phyloP scores from a whole-genome alignment of 345 rosid species.

The Gossypium turneri region DNA sequence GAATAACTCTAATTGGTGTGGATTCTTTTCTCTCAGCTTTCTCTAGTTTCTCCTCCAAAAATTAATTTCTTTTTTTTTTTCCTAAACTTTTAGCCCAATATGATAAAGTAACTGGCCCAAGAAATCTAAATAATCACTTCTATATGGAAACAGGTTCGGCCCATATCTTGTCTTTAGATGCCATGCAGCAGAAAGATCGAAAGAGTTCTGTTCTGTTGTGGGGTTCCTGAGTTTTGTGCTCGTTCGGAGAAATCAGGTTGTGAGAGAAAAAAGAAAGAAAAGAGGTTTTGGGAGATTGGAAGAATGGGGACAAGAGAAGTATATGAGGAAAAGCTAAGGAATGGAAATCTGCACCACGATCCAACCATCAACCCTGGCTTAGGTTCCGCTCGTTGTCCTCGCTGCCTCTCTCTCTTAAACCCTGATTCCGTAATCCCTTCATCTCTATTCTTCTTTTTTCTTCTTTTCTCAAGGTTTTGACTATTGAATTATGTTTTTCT shows the following conservation, averaged over 20 bases:
- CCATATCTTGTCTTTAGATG: not conserved
- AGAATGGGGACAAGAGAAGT: slow-evolving; percentile 81
- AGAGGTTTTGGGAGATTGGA: not conserved
- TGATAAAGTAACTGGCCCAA: not conserved
- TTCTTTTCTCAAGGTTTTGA: not conserved
- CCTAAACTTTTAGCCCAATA: no score
- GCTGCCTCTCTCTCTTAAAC: slow-evolving; percentile 79
- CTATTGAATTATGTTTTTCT: not conserved
- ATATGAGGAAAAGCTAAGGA: slow-evolving; percentile 77
- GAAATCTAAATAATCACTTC: not conserved
- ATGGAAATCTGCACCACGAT: slow-evolving; percentile 66
- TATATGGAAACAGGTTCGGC: not conserved
- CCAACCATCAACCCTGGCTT: slow-evolving; percentile 90
- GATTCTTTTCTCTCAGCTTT: no score
- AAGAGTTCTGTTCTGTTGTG: not conserved
- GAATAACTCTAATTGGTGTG: no score
- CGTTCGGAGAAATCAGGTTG: not conserved
- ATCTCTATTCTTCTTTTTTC: not conserved
- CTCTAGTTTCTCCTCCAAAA: no score
- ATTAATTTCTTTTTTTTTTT: no score
- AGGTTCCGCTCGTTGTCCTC: slow-evolving; percentile 89
- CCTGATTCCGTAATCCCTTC: slow-evolving; percentile 46
- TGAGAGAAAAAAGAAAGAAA: not conserved
- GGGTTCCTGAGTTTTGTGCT: not conserved
- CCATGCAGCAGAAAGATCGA: not conserved